Evolutionary conservation across 2,329 filamentous ascomycete genomes (phyloP).

Genomic region (Cadophora luteo-olivacea): DNA sequence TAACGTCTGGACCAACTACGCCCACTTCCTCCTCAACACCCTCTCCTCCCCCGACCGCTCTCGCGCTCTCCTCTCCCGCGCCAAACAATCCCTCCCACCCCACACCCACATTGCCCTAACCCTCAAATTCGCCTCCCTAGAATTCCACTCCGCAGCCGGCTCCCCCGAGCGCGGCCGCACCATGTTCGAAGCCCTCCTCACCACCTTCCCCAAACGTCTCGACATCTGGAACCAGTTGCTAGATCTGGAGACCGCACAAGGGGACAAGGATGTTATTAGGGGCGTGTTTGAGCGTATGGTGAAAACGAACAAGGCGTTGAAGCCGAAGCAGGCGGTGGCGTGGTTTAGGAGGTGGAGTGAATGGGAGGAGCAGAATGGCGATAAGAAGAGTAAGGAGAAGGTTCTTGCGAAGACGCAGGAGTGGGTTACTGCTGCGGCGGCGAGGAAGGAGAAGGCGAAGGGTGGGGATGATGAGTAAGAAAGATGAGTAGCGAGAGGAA

Average conservation of each 20-base stretch:
- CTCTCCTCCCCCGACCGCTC: conserved; percentile 73
- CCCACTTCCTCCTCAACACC: conserved; percentile 85
- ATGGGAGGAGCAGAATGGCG: conserved; percentile 81
- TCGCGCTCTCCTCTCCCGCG: conserved; percentile 79
- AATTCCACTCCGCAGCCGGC: conserved; percentile 84
- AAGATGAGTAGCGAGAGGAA: neutral
- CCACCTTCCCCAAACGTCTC: conserved; percentile 85
- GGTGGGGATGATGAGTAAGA: conserved; percentile 19
- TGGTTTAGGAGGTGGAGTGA: conserved; percentile 93
- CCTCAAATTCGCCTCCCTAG: conserved; percentile 87
- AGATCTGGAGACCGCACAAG: conserved; percentile 77
- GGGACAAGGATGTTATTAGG: conserved; percentile 66
- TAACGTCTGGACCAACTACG: conserved; percentile 92
- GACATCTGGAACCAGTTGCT: conserved; percentile 94
- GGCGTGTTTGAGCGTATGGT: conserved; percentile 84
- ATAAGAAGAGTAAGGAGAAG: conserved; percentile 71
- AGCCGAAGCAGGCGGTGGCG: conserved; percentile 81
- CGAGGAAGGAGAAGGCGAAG: conserved; percentile 45
- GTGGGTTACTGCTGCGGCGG: conserved; percentile 64
- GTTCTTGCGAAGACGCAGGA: conserved; percentile 74
- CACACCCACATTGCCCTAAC: conserved; percentile 74
- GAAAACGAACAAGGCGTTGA: conserved; percentile 68
- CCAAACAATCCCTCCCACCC: conserved; percentile 79
- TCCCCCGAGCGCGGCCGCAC: conserved; percentile 92
- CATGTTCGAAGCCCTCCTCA: conserved; percentile 87